Conservation (phyloP, 805 yeast species). For the Starmerella powellii region DNA sequence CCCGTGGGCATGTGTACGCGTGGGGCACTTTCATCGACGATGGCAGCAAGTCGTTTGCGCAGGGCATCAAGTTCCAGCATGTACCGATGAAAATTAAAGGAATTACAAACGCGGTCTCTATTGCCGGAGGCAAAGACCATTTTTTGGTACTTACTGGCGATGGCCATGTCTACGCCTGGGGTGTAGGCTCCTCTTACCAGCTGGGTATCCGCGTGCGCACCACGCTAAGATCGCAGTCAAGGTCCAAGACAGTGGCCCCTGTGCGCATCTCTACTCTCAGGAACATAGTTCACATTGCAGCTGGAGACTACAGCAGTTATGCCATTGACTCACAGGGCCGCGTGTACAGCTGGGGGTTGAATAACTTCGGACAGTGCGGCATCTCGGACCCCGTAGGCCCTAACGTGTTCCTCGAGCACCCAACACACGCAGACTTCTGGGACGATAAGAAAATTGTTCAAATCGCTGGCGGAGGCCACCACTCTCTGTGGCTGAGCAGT, state of each 20-base stretch:
- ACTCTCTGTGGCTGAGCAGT: slow-evolving; percentile 60
- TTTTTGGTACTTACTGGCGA: slow-evolving; percentile 66
- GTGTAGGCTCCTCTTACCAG: slow-evolving; percentile 88
- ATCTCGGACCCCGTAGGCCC: slow-evolving; percentile 40
- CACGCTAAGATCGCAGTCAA: slow-evolving; percentile 29
- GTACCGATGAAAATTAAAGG: slow-evolving; percentile 53
- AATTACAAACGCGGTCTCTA: slow-evolving; percentile 58
- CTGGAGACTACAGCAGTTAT: slow-evolving; percentile 93
- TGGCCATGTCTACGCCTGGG: slow-evolving; percentile 94
- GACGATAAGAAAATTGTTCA: slow-evolving; percentile 40
- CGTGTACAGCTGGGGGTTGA: slow-evolving; percentile 87
- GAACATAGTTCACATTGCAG: slow-evolving; percentile 65
- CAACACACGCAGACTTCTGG: slow-evolving; percentile 60
- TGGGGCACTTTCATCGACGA: slow-evolving; percentile 93
- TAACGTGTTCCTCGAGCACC: slow-evolving; percentile 66
- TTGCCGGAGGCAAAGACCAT: slow-evolving; percentile 92
- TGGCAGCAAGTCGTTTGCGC: slow-evolving; percentile 75
- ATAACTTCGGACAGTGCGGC: slow-evolving; percentile 96
- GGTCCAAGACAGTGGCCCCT: slow-evolving; percentile 40
- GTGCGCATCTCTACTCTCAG: slow-evolving; percentile 69
- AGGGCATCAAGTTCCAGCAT: slow-evolving; percentile 49
- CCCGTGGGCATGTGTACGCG: slow-evolving; percentile 79
- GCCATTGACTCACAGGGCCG: slow-evolving; percentile 66
- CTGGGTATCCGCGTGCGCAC: slow-evolving; percentile 62
- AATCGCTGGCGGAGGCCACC: slow-evolving; percentile 92